These are phyloP conservation scores for Xylogone sp. DNA, from an alignment of 2,329 filamentous ascomycete genomes.

Conservation along the genomic window DNA sequence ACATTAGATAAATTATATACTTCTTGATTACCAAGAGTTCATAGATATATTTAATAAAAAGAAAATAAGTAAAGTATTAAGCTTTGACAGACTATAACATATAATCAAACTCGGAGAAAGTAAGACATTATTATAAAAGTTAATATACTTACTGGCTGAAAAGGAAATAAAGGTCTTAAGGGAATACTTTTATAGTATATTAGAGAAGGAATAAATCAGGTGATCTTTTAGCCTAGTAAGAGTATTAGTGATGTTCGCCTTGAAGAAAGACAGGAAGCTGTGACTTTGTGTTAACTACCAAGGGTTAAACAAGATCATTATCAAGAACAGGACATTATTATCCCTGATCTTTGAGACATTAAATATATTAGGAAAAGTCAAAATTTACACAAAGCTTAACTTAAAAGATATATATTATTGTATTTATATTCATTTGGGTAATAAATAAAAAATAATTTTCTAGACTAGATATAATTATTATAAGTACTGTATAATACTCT, in stretches of 20 bases:
- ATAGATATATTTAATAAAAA: background rate
- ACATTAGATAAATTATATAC: background rate
- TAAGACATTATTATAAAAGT: background rate
- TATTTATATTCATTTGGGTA: constrained; percentile 26
- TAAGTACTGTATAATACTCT: constrained; percentile 30
- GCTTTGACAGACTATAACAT: too few species aligned
- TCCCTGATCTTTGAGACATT: constrained; percentile 29
- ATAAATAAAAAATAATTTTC: constrained; percentile 33
- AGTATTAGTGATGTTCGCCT: constrained; percentile 27
- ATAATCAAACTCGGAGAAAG: too few species aligned
- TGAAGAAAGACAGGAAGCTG: constrained; percentile 25
- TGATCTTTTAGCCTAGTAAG: constrained; percentile 13
- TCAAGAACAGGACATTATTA: constrained; percentile 30
- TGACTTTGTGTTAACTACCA: constrained; percentile 33
- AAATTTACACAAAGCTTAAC: constrained; percentile 30
- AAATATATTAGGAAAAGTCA: constrained; percentile 16
- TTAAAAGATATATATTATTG: constrained; percentile 28
- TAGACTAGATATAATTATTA: constrained; percentile 27
- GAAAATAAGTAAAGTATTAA: background rate
- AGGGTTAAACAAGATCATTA: constrained; percentile 30
- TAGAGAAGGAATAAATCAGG: constrained; percentile 17
- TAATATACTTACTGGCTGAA: constrained; percentile 11
- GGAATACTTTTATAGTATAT: constrained; percentile 15
- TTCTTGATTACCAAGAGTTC: background rate
- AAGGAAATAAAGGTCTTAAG: constrained; percentile 11